Evolutionary conservation across 768 basidiomycete species (phyloP).

Genomic region (Panaeolus papilionaceus): DNA sequence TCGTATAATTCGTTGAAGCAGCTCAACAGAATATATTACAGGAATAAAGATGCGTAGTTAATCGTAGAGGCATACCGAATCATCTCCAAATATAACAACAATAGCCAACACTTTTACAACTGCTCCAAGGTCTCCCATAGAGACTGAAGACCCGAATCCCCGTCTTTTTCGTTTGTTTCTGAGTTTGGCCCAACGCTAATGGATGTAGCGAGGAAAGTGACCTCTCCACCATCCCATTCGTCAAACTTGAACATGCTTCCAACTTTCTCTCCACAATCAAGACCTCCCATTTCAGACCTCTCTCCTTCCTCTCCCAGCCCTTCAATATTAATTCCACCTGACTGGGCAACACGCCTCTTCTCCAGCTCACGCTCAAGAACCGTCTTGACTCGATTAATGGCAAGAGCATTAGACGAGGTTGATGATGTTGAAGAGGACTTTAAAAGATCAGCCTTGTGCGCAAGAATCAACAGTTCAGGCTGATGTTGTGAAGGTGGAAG

Average conservation of each 20-base stretch:
- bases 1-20: neutral
- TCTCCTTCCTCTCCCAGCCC: conserved; percentile 75
- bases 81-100: neutral
- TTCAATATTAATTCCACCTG: conserved; percentile 72
- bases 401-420: conserved; percentile 49
- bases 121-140: conserved; percentile 56
- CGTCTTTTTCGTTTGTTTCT: conserved; percentile 41
- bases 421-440: conserved; percentile 48
- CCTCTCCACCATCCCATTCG: conserved; percentile 88
- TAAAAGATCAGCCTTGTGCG: conserved; percentile 80
- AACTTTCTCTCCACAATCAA: conserved; percentile 67
- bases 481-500: conserved; percentile 72
- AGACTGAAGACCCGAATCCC: conserved; percentile 44
- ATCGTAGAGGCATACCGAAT: conserved; percentile 1
- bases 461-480: conserved; percentile 70
- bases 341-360: conserved; percentile 70
- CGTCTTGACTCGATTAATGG: conserved; percentile 72
- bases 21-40: conserved; percentile 6
- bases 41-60: conserved; percentile 8
- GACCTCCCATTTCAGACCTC: conserved; percentile 69
- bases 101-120: neutral
- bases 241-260: conserved; percentile 71
- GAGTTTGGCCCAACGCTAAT: conserved; percentile 30
- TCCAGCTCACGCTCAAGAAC: conserved; percentile 87
- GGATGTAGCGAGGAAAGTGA: conserved; percentile 68